Evolutionary conservation across 805 yeast genomes (phyloP).

Genomic region (Pichia eremophila): DNA sequence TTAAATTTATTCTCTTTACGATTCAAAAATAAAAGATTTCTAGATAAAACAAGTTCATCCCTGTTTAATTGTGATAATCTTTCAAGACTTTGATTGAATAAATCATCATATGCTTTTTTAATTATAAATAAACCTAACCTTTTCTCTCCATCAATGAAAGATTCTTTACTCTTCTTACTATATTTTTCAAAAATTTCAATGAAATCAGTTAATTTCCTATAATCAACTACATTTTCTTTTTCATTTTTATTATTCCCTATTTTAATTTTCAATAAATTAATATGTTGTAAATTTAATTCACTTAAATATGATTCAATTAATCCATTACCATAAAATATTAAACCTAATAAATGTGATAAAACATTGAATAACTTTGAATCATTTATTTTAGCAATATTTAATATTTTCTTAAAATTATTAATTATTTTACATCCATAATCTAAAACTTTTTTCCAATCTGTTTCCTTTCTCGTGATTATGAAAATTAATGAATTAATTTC

Average conservation of each 20-base stretch:
- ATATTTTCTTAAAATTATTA: slow-evolving; percentile 14
- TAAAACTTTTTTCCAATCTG: neutral
- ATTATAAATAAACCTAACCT: neutral
- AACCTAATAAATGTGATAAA: slow-evolving; percentile 3
- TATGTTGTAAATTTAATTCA: neutral
- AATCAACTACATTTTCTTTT: neutral
- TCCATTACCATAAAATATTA: slow-evolving; percentile 8
- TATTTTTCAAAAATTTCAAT: neutral
- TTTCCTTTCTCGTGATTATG: slow-evolving; percentile 10
- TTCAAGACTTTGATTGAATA: neutral
- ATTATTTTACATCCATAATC: slow-evolving; percentile 8
- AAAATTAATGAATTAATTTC: slow-evolving; percentile 12
- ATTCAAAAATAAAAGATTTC: neutral
- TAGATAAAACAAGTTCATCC: neutral
- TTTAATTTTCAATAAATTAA: neutral
- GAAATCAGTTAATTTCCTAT: neutral
- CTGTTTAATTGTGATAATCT: neutral
- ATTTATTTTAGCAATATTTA: neutral
- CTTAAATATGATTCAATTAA: slow-evolving; percentile 4
- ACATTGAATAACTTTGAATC: neutral
- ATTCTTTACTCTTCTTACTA: neutral
- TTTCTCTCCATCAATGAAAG: neutral
- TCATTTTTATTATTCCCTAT: neutral
- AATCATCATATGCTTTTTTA: neutral
- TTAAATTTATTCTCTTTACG: neutral